Base-by-base conservation (phyloP, 2,329 filamentous ascomycete species). In the Trichoderma hamatum region DNA sequence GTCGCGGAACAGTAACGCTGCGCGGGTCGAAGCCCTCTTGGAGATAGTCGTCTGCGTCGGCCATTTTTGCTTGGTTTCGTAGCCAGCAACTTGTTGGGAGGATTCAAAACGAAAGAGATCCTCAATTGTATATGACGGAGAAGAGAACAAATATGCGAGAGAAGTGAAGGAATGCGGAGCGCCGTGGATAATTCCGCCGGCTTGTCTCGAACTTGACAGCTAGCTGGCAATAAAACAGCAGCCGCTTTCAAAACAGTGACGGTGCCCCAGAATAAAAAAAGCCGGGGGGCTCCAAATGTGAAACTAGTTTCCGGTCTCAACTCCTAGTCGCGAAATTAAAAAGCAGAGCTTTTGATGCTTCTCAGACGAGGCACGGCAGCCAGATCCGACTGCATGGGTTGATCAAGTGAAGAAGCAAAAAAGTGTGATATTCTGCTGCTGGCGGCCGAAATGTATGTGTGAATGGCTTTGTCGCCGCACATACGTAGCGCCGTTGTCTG, bases 1-100 rank as follows among this genome's bases (percentile, higher is more conserved):
- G 84, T 56, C 92, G 91, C 32, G 96, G 94, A 61, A 98, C 89
- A 1, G 94, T 98, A 72, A 98, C 87, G 72, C 87, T 88, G 76
- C 86, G 86, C 24, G 96, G 89, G 78, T 99, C 93, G 78, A 97
- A 98, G 75, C 88, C 92, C 67, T 92, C 87, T 76, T 94, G 89
- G 36, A 98, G 89, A 78, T 98, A 99, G 73, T 93, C 92, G 73
- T 94, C 92, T 72, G 88, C 83, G 75, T 90, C 88, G 32, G 86
- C 86, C 88, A 90, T 90, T 73, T 4, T 56, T 52, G 58, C 43
- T 24, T 4, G 9, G 24, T 21, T 9, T 43, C 19, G 14, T 34
- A 30, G 24, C 39, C 59, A 46, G 32, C 51, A 19, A 2, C 32
- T 63, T 34, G 21, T 36, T 58, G 21, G 5, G 10, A 4, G 2